A percentile compares a stretch with the other conserved stretches of the same genome.
Conservation (phyloP, 2,329 filamentous ascomycete species). For the Drechslerella stenobrocha region DNA sequence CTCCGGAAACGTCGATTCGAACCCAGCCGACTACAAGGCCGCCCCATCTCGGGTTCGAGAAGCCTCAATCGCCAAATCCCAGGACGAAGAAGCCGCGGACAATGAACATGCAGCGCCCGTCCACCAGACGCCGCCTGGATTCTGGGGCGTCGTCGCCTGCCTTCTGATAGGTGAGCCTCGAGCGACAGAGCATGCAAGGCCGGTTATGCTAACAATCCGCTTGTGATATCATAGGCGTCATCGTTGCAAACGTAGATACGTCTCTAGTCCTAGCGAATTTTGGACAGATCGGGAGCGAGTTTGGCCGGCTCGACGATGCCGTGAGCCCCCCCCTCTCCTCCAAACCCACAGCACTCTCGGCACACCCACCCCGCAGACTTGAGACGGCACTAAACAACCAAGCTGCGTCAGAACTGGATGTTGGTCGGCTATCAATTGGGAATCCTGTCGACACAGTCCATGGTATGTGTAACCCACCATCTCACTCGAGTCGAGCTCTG, state of each 20-base stretch:
- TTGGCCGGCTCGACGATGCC: slow-evolving; percentile 48
- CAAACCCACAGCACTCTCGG: not conserved
- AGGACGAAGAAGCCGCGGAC: not conserved
- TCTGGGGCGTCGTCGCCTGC: slow-evolving; percentile 42
- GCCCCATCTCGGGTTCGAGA: not conserved
- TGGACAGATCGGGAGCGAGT: slow-evolving; percentile 67
- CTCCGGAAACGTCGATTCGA: not conserved
- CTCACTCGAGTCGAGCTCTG: no score
- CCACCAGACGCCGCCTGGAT: slow-evolving; percentile 24
- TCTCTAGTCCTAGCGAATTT: slow-evolving; percentile 69
- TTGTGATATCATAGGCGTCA: slow-evolving; percentile 60
- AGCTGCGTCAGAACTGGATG: slow-evolving; percentile 41
- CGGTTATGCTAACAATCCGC: not conserved
- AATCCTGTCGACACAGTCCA: slow-evolving; percentile 30
- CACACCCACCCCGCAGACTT: not conserved
- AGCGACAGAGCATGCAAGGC: not conserved
- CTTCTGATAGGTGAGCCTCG: slow-evolving; percentile 29
- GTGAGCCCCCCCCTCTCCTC: slow-evolving; percentile 4
- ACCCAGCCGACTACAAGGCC: slow-evolving; percentile 7
- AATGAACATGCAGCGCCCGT: slow-evolving; percentile 3
- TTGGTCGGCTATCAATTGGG: slow-evolving; percentile 44
- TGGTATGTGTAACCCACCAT: slow-evolving; percentile 19
- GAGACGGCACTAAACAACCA: not conserved
- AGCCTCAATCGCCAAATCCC: slow-evolving; percentile 1
- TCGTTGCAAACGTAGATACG: slow-evolving; percentile 67